Conservation (phyloP, 768 basidiomycete genomes). For the Mrakia blollopis region DNA sequence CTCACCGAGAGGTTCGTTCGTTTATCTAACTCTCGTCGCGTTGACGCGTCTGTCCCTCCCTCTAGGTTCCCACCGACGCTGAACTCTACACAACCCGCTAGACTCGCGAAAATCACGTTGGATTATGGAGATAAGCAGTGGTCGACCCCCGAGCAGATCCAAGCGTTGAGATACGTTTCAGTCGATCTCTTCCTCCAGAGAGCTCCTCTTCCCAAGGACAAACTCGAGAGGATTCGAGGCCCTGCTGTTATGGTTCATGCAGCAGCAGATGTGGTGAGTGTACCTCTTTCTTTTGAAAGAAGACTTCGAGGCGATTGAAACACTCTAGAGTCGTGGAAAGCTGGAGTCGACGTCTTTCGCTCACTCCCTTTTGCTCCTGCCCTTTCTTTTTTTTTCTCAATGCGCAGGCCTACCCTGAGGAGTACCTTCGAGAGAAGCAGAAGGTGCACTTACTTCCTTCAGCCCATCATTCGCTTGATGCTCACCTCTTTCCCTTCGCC, state of each 20-base stretch:
- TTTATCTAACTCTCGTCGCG: too few relatives aligned
- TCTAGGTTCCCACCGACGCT: too few relatives aligned
- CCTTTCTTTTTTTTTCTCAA: neutral
- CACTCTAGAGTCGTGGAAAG: too few relatives aligned
- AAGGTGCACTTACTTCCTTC: neutral
- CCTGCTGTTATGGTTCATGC: conserved; percentile 14
- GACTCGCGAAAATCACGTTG: neutral
- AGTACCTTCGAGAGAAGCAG: conserved; percentile 14
- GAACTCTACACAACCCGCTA: too few relatives aligned
- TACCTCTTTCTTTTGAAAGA: neutral
- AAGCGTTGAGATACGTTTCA: neutral
- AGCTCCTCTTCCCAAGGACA: conserved; percentile 7
- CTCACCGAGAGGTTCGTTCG: neutral
- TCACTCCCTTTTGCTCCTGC: neutral
- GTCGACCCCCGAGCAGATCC: neutral
- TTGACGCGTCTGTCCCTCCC: too few relatives aligned
- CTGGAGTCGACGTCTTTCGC: neutral
- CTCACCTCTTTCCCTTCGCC: neutral
- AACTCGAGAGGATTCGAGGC: conserved; percentile 5
- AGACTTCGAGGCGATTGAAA: neutral
- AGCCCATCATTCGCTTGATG: neutral
- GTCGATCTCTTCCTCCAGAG: conserved; percentile 20
- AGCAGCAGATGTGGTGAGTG: neutral
- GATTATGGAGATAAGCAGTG: neutral
- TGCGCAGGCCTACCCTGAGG: conserved; percentile 10